Percentiles rank a stretch among this genome's conserved stretches.
Conservation (phyloP, 306 rosid species). For the Herpetospermum pedunculosum region DNA sequence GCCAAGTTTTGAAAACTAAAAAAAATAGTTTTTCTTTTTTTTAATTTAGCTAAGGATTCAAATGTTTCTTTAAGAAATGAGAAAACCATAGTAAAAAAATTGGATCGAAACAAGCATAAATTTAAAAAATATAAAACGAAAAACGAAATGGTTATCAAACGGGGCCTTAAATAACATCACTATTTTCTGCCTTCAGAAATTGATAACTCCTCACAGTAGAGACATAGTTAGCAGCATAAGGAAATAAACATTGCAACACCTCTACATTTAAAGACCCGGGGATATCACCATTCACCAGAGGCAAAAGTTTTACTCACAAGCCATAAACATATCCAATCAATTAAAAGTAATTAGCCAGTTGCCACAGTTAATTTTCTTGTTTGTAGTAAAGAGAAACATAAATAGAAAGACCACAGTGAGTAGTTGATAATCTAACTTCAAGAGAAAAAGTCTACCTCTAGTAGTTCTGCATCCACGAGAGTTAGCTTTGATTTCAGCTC, state of each 20-base stretch:
- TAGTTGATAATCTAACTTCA: constrained; percentile 3
- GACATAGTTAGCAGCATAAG: background rate
- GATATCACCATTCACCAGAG: background rate
- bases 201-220: background rate
- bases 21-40: no score
- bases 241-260: background rate
- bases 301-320: background rate
- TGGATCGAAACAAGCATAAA: no score
- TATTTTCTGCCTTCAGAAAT: background rate
- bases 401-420: background rate
- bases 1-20: no score
- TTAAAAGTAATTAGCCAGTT: background rate
- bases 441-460: constrained; percentile 52
- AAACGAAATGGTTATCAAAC: background rate
- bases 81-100: no score
- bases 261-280: background rate
- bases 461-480: constrained; percentile 46
- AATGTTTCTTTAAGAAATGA: no score
- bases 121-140: no score
- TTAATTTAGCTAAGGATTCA: no score
- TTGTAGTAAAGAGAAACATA: background rate
- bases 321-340: background rate
- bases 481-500: constrained; percentile 48
- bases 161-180: background rate
- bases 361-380: background rate